Percentiles rank a stretch among this genome's conserved stretches.
Evolutionary conservation across 2,329 filamentous ascomycete species (phyloP).

Genomic region (Fusarium luffae): DNA sequence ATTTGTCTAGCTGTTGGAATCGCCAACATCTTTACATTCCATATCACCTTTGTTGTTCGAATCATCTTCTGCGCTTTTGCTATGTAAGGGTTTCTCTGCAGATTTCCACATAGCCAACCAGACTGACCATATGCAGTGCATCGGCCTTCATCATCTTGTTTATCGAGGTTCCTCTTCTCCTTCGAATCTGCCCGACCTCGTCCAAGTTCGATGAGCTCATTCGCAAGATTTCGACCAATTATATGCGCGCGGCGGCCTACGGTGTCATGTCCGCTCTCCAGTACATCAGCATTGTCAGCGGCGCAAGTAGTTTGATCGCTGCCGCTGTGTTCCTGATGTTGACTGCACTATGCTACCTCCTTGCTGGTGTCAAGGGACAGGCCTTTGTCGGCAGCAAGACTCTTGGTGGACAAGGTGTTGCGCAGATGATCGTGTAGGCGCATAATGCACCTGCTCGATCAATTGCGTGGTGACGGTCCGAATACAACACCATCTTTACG

Average conservation of each 20-base stretch:
- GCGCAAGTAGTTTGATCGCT: slow-evolving; percentile 80
- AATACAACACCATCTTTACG: not conserved
- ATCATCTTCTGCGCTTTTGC: slow-evolving; percentile 65
- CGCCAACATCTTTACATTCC: slow-evolving; percentile 71
- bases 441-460: not conserved
- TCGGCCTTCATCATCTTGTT: slow-evolving; percentile 82
- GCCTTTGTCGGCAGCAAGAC: slow-evolving; percentile 95
- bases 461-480: slow-evolving; percentile 1
- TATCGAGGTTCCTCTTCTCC: slow-evolving; percentile 90
- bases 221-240: slow-evolving; percentile 93
- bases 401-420: slow-evolving; percentile 90
- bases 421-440: slow-evolving; percentile 93
- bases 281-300: slow-evolving; percentile 79
- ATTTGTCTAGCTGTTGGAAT: slow-evolving; percentile 77
- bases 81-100: slow-evolving; percentile 57
- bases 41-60: slow-evolving; percentile 49
- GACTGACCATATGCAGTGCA: slow-evolving; percentile 58
- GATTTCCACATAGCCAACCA: not conserved
- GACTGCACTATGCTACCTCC: slow-evolving; percentile 81
- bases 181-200: slow-evolving; percentile 97
- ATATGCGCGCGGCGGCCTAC: slow-evolving; percentile 93
- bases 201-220: slow-evolving; percentile 88
- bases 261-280: slow-evolving; percentile 81
- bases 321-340: slow-evolving; percentile 84
- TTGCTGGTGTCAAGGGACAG: slow-evolving; percentile 84